Evolutionary conservation across 225 moss, liverwort and hornwort species (phyloP), one percentile per base, ranked within the genome.

Genomic region (Lunularia cruciata): DNA sequence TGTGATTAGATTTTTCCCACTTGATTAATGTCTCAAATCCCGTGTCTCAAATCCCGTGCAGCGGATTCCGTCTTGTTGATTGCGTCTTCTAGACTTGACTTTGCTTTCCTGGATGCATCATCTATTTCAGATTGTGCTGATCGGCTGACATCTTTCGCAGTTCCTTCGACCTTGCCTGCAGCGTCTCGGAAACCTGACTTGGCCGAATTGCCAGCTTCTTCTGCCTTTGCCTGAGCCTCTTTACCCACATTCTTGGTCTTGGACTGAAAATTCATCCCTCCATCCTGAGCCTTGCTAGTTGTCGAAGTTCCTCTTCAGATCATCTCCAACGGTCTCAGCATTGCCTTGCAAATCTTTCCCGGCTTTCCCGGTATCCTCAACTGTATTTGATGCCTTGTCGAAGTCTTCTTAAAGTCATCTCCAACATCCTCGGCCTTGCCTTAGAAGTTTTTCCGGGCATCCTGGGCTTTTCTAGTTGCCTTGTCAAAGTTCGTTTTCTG

Each of bases 111-210:
- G 1, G 70, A 28, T 2, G 63, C 55, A 12, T 71, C 64, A 33
- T 71, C 65, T 6, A 33, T 18, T 5, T 28, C 52, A 18, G 76
- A 77, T 18, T 66, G 26, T 0, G 76, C 64, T 20, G 26, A 32
- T 18, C 42, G 3, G 8, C 63, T 40, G 7, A n/a, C 37, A 43
- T 63, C 25, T 63, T 38, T 63, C 2, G 63, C 42, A 14, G 63
- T 27, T 13, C 43, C 39, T 10, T 43, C 63, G 5, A 45, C 22
- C 23, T 63, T 25, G 43, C 26, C 42, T 7, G 63, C 63, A 25
- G n/a, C 26, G 15, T 39, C 27, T 13, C 30, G 26, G 6, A 63
- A 43, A 0, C 9, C 26, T 8, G 63, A 63, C 37, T 63, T 12
- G 2, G 63, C 63, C 2, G 42, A 18, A 2, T 16, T 42, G 6